Percentiles rank a stretch among this genome's conserved stretches.
Conservation (phyloP, 495 filamentous ascomycete genomes). For the Talaromyces proteolyticus region DNA sequence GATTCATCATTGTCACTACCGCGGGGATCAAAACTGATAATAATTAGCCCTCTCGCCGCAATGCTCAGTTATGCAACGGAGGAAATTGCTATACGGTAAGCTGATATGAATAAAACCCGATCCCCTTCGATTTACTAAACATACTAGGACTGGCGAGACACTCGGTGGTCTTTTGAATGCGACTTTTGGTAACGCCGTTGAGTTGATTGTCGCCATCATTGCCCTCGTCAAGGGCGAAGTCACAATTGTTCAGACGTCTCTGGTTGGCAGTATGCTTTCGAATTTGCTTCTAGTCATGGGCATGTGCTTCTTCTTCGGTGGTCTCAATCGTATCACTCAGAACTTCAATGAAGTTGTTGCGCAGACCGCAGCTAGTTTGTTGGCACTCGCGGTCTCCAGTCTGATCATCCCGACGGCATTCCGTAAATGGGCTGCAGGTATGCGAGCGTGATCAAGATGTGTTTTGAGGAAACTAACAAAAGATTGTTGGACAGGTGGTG, state of each 20-base stretch:
- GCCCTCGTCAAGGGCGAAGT: conserved; percentile 68
- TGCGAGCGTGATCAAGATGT: too few species aligned
- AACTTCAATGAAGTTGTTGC: conserved; percentile 93
- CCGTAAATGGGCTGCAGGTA: conserved; percentile 45
- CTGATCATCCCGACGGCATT: conserved; percentile 91
- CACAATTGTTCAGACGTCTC: conserved; percentile 84
- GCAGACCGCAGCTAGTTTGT: conserved; percentile 78
- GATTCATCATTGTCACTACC: conserved; percentile 1
- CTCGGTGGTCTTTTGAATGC: conserved; percentile 84
- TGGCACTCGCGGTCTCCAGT: conserved; percentile 72
- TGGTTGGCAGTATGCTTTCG: conserved; percentile 86
- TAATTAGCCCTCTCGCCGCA: conserved; percentile 41
- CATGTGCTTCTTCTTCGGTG: conserved; percentile 90
- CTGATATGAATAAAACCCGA: not conserved
- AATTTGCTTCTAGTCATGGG: conserved; percentile 89
- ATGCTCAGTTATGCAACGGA: conserved; percentile 53
- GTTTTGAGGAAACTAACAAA: too few species aligned
- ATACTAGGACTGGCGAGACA: conserved; percentile 59
- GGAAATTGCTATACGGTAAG: conserved; percentile 44
- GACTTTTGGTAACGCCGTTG: conserved; percentile 84
- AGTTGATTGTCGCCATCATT: conserved; percentile 85
- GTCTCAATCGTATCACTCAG: conserved; percentile 72
- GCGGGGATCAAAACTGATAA: conserved; percentile 6
- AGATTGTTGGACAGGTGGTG: too few species aligned
- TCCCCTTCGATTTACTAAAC: conserved; percentile 1